Conservation (phyloP, 116 monocot species). For the Dioscorea cayenensis region DNA sequence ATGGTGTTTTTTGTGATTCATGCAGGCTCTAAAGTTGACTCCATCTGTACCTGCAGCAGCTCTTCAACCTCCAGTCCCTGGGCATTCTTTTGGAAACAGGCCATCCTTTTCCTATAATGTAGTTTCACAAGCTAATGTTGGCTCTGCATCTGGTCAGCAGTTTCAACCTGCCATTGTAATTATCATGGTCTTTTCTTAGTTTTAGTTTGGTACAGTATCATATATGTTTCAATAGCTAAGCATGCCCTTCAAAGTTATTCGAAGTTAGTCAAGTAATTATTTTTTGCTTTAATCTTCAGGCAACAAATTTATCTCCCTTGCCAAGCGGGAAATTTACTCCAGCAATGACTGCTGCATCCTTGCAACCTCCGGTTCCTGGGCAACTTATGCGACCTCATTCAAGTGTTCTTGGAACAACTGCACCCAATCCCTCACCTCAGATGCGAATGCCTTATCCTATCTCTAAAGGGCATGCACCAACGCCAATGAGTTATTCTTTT, state of each 20-base stretch:
- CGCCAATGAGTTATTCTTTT: slow-evolving; percentile 37
- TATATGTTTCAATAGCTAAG: background rate
- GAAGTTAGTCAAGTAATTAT: background rate
- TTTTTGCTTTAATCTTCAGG: slow-evolving; percentile 26
- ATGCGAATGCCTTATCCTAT: slow-evolving; percentile 20
- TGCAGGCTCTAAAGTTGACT: slow-evolving; percentile 44
- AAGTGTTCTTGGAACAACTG: slow-evolving; percentile 25
- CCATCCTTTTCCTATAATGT: slow-evolving; percentile 88
- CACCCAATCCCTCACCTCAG: slow-evolving; percentile 23
- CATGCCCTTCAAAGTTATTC: background rate
- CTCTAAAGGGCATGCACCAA: slow-evolving; percentile 31
- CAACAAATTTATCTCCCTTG: slow-evolving; percentile 24
- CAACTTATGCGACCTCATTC: slow-evolving; percentile 26
- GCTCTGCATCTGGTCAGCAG: slow-evolving; percentile 77
- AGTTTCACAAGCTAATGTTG: slow-evolving; percentile 42
- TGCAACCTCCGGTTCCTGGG: slow-evolving; percentile 63
- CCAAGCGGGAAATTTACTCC: slow-evolving; percentile 25
- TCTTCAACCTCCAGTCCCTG: slow-evolving; percentile 92
- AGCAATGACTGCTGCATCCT: slow-evolving; percentile 20
- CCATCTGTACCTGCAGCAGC: slow-evolving; percentile 59
- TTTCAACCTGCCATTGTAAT: slow-evolving; percentile 85
- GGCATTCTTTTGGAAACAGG: slow-evolving; percentile 45
- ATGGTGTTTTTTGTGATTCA: background rate
- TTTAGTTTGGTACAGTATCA: slow-evolving; percentile 1
- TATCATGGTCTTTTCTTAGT: slow-evolving; percentile 26